Evolutionary conservation across 257 asterid genomes (phyloP).

Genomic region (Vinca minor): DNA sequence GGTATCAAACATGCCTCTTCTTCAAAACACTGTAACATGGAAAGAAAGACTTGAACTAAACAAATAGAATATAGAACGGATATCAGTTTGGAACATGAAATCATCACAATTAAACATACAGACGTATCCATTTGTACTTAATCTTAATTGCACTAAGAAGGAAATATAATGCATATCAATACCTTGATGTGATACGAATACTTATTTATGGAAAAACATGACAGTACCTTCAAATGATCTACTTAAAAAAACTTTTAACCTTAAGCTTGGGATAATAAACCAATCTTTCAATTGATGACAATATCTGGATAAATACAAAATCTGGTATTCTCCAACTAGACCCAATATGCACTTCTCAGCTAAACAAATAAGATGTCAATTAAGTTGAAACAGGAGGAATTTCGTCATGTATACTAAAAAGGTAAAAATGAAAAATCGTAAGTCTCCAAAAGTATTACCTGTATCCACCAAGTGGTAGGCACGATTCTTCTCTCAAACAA

Average conservation of each 20-base stretch:
- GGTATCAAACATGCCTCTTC: not conserved
- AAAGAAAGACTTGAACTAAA: not conserved
- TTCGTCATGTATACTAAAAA: not conserved
- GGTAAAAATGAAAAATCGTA: not conserved
- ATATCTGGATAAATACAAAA: not conserved
- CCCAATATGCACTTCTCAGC: not conserved
- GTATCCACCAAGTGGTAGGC: constrained; percentile 98
- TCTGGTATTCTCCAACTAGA: not conserved
- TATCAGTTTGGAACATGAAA: not conserved
- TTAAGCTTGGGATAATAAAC: not conserved
- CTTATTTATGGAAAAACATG: not conserved
- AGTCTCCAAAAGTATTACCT: constrained; percentile 43
- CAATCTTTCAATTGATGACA: not conserved
- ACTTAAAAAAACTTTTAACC: not conserved
- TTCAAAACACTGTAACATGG: not conserved
- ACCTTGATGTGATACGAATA: not conserved
- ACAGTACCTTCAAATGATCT: not conserved
- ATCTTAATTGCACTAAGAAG: not conserved
- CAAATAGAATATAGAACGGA: no score
- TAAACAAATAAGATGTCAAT: not conserved
- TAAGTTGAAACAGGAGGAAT: not conserved
- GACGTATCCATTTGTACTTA: not conserved
- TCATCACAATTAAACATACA: not conserved
- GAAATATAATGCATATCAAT: not conserved
- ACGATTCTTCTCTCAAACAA: constrained; percentile 74